Conservation (phyloP, 768 basidiomycete species). For the Amanita pallidorosea region DNA sequence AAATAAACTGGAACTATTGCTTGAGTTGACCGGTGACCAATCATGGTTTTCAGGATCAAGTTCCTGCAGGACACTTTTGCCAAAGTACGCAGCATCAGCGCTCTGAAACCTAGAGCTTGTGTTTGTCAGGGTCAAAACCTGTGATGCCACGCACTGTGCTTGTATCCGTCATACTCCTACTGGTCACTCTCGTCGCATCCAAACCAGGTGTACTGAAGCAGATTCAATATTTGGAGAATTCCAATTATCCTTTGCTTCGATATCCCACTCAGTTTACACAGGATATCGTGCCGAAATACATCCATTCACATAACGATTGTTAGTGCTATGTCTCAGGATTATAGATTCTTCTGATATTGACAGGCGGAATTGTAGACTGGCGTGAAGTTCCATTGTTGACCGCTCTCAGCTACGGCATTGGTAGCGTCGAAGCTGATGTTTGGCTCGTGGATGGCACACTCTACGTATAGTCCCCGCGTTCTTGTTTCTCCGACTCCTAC, state of each 20-base stretch:
- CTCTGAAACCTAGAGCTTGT: too few relatives aligned
- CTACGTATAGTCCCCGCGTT: constrained; percentile 17
- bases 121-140: neutral
- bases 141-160: neutral
- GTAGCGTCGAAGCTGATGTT: constrained; percentile 45
- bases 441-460: constrained; percentile 34
- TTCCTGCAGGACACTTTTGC: too few relatives aligned
- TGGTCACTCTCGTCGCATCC: neutral
- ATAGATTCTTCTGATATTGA: neutral
- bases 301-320: constrained; percentile 53
- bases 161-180: neutral
- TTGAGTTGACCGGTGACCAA: too few relatives aligned
- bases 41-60: too few relatives aligned
- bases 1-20: too few relatives aligned
- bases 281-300: constrained; percentile 31
- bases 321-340: constrained; percentile 6
- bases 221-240: constrained; percentile 15
- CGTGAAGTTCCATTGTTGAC: constrained; percentile 38
- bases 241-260: constrained; percentile 26
- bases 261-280: constrained; percentile 41
- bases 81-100: too few relatives aligned
- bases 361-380: constrained; percentile 27
- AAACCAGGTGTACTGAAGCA: neutral
- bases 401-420: constrained; percentile 36
- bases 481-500: neutral